Conservation (phyloP, 495 filamentous ascomycete species). For the Amniculicola lignicola region DNA sequence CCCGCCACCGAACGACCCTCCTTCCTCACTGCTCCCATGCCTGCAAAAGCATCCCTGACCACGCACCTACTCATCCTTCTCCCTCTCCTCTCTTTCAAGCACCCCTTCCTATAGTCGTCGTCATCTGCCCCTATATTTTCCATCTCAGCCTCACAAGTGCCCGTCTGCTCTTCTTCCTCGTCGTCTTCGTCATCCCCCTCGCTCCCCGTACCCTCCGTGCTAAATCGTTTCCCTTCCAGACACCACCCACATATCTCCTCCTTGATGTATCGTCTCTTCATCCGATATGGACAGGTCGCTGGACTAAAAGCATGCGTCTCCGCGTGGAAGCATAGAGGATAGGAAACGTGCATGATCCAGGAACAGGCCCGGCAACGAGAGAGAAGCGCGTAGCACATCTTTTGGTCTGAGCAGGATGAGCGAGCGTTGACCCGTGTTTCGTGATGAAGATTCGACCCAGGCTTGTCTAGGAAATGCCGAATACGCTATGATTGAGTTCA, state of each 20-base stretch:
- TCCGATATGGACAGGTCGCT: neutral
- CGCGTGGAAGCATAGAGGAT: slow-evolving; percentile 8
- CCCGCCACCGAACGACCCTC: no score
- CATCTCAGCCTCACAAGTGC: neutral
- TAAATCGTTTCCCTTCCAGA: neutral
- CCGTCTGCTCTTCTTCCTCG: neutral
- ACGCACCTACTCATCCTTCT: no score
- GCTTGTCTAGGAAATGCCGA: no score
- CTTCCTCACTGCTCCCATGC: no score
- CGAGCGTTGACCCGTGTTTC: no score
- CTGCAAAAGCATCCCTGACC: no score
- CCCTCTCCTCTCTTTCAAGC: no score
- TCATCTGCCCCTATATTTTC: no score
- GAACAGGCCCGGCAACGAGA: neutral
- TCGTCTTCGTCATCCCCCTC: neutral
- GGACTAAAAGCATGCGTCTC: neutral
- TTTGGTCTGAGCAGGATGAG: neutral
- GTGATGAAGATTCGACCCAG: no score
- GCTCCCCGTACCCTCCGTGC: neutral
- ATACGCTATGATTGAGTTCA: no score
- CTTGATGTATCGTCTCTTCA: neutral
- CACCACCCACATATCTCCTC: slow-evolving; percentile 1
- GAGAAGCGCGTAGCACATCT: slow-evolving; percentile 14
- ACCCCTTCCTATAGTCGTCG: no score
- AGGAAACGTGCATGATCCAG: neutral